These are phyloP conservation scores for Arthrobotrys iridis DNA, from an alignment of 2,329 filamentous ascomycete genomes.

Conservation along the genomic window DNA sequence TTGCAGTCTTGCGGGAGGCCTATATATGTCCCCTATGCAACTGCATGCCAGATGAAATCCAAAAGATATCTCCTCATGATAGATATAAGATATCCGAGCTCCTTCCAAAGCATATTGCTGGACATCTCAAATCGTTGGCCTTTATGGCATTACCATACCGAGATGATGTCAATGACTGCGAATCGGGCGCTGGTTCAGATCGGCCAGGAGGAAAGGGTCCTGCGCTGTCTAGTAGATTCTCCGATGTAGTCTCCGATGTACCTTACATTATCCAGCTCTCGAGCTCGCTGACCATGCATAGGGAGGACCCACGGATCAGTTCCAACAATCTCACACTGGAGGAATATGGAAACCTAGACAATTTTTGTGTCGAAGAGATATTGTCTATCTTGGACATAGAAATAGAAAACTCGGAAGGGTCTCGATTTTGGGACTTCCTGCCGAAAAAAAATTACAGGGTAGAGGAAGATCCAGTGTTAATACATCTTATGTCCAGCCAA, in stretches of 20 bases:
- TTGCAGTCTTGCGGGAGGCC: not conserved
- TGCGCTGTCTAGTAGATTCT: not conserved
- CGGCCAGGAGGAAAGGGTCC: not conserved
- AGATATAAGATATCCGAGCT: not conserved
- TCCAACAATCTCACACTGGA: no score
- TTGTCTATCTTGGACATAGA: no score
- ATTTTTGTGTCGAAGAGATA: no score
- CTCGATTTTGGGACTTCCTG: no score
- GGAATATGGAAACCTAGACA: no score
- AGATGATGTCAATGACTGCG: not conserved
- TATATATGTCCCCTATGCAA: constrained; percentile 18
- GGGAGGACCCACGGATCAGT: no score
- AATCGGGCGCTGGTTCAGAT: not conserved
- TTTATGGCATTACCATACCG: constrained; percentile 14
- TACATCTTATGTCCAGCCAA: no score
- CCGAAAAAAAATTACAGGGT: no score
- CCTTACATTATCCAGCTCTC: not conserved
- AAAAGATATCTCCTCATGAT: not conserved
- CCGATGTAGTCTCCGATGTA: not conserved
- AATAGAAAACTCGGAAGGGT: no score
- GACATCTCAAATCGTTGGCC: constrained; percentile 3
- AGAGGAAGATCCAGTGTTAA: no score
- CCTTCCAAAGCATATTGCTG: constrained; percentile 13
- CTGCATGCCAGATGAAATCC: constrained; percentile 14
- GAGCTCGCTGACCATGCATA: not conserved